Evolutionary conservation across 2,329 filamentous ascomycete species (phyloP), one percentile per base, ranked within the genome.

Genomic region (Teratosphaeria pseudoeucalypti): DNA sequence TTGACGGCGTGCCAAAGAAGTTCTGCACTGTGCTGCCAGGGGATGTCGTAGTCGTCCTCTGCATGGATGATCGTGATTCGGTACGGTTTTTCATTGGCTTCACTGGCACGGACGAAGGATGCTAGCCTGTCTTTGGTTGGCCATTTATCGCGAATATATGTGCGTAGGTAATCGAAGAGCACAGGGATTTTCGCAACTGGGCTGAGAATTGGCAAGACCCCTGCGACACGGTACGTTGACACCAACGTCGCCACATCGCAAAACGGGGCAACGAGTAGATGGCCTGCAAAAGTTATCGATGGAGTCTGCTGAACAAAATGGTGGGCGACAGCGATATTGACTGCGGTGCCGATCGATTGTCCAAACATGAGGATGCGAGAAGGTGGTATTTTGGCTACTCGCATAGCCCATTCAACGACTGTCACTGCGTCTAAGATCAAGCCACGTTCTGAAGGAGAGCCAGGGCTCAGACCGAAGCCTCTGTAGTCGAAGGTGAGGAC

Each of bases 401-500:
- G 71, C 34, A 39, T 12, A 11, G 34, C 34, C 34, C 34, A 39
- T 39, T 39, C 9, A 16, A 39, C 34, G 34, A 39, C 34, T 11
- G 34, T 11, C 34, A 39, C 34, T 39, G 34, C 34, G 9, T 39
- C 34, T 3, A 39, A 16, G 34, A 83, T 71, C 0, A 86, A 71
- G 0, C 83, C 83, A 1, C 66, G 55, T 67, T 86, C 83, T 0
- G 81, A 82, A 0, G 83, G 83, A 5, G 69, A 66, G 1, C 83
- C 82, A 0, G 72, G 78, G 56, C 79, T 82, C 4, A 67, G 69
- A 1, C 84, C 84, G 63, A 82, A 87, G 0, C 84, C 83, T 5
- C 83, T 78, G 64, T 85, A 86, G 70, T 87, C 84, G 57, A 87
- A 78, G 1, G 81, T 77, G 9, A 86, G 66, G 43, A 81, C 76